Base-by-base conservation (phyloP, 1,139 yeast genomes). In the Scheffersomyces quercinus region DNA sequence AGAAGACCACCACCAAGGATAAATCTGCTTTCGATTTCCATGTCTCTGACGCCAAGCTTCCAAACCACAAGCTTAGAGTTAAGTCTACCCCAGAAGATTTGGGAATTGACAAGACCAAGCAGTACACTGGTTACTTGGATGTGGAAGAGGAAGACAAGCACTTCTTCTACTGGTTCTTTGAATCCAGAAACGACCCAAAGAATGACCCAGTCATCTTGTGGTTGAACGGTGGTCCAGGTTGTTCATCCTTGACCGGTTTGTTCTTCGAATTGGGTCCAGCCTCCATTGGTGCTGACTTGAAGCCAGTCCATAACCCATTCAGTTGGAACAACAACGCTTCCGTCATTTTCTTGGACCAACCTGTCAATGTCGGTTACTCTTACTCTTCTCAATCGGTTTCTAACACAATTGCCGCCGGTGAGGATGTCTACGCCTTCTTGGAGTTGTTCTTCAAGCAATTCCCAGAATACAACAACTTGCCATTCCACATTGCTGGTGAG, bases 401-500 rank as follows among this genome's bases (percentile, higher is more conserved):
- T 34, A 80, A 81, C 68, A 88, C 96, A 36, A 83, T 84, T 42
- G 89, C 95, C 42, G 98, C 98, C 20, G 96, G 96, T 54, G 77
- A 85, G 65, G 98, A 93, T 62, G 96, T 90, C 29, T 88, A 88
- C 55, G 96, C 96, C 1, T 91, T 93, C 69, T 77, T 93, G 67
- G 85, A 87, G 60, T 78, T 91, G 62, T 93, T 93, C 75, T 93
- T 87, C 77, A 79, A 86, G 66, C 88, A 88, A 64, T 93, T 90
- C 80, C 96, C 97, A 36, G 82, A 91, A 68, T 89, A 86, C 70
- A 67, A 77, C 39, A 67, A 79, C 32, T 75, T 79, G 48, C 82
- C 80, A 42, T 90, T 93, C 85, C 98, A 91, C 68, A 90, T 93
- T 68, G 95, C 98, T 38, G 99, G 98, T 56, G 98, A 93, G 70